phyloP scores from a whole-genome alignment of 2,329 filamentous ascomycete genomes.

The Myriosclerotinia duriaeana region DNA sequence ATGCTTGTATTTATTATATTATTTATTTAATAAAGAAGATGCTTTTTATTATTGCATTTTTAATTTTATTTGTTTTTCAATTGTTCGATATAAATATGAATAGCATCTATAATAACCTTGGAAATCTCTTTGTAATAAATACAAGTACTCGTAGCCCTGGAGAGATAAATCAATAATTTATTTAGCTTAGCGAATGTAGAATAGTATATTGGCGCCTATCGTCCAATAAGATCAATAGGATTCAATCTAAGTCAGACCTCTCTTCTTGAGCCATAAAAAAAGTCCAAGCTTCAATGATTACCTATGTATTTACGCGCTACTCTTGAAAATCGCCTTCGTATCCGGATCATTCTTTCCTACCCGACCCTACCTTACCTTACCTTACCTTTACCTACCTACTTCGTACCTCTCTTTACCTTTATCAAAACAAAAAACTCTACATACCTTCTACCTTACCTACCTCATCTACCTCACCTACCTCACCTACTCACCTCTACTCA shows the following conservation, averaged over 20 bases:
- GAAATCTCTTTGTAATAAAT: too few species aligned
- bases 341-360: neutral
- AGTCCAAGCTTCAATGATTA: constrained; percentile 4
- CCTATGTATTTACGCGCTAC: neutral
- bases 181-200: neutral
- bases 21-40: too few species aligned
- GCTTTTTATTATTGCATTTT: too few species aligned
- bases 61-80: too few species aligned
- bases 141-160: too few species aligned
- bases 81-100: too few species aligned
- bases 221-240: neutral
- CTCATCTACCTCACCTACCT: too few species aligned
- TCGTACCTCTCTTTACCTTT: neutral
- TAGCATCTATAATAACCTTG: too few species aligned
- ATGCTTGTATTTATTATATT: too few species aligned
- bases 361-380: neutral
- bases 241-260: too few species aligned
- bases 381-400: neutral
- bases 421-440: constrained; percentile 3
- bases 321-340: neutral
- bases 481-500: neutral
- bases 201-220: neutral
- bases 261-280: neutral
- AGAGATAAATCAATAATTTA: too few species aligned
- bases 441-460: neutral